Base-by-base conservation (phyloP, 2,329 filamentous ascomycete genomes). In the Mycosphaerella sp. region DNA sequence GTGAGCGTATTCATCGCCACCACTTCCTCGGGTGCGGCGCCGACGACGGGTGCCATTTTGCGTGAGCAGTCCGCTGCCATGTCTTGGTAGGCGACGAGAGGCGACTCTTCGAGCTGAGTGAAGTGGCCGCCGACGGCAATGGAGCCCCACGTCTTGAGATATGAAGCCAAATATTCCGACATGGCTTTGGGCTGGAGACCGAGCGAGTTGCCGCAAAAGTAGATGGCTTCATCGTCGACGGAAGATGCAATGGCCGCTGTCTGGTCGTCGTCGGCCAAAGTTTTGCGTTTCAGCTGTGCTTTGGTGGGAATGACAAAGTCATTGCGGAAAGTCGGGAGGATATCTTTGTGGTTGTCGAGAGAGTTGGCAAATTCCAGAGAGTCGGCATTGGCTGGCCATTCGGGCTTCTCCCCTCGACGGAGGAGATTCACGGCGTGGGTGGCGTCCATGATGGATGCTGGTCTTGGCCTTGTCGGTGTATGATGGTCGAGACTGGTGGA, bases 1-100 rank as follows among this genome's bases (percentile, higher is more conserved):
- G 87, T 95, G 64, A 95, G 72, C 0, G 87, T 90, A 68, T 89
- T 88, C 90, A 95, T 95, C 47, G 90, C 80, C 48, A 89, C 88
- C 21, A 95, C 83, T 71, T 95, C 89, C 51, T 78, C 77, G 0
- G 83, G 74, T 1, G 78, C 29, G 74, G 88, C 87, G 21, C 90
- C 90, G 8, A 95, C 84, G 12, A 95, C 76, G 32, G 81, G 82
- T 1, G 85, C 81, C 63, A 84, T 86, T 64, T 84, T 78, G 51
- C 77, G 76, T 32, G 88, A 82, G 40, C 87, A 86, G 46, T 83
- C 81, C 58, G 86, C 86, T 10, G 90, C 87, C 59, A 93, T 81
- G 66, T 92, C 80, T 61, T 95, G 80, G 81, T 88, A 95, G 26
- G 84, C 78, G 1, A 79, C 77, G 10, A 91, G 73, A 1, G 85